A percentile compares a stretch with the other conserved stretches of the same genome.
Conservation (phyloP, 1,284 basidiomycete species). For the Pseudozyma thailandica region DNA sequence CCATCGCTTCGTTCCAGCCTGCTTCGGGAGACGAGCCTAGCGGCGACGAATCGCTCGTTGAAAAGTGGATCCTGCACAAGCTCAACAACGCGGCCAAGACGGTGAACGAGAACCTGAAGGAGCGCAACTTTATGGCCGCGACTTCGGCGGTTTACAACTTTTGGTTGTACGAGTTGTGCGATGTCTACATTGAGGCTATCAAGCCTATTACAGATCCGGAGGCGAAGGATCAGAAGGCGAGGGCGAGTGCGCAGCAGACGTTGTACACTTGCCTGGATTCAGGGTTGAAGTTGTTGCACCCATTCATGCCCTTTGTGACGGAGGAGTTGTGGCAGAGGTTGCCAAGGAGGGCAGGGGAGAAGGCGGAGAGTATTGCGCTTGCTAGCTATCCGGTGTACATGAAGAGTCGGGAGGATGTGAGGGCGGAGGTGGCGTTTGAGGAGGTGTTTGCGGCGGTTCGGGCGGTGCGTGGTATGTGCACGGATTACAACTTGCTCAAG, state of each 20-base stretch:
- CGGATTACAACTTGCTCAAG: constrained; percentile 88
- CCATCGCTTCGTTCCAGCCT: constrained; percentile 60
- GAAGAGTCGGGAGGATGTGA: constrained; percentile 28
- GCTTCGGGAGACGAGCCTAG: constrained; percentile 74
- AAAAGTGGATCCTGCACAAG: constrained; percentile 95
- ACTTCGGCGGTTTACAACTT: constrained; percentile 89
- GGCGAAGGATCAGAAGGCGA: constrained; percentile 78
- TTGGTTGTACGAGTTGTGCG: constrained; percentile 98
- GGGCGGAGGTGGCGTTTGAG: constrained; percentile 74
- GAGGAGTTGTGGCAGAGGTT: constrained; percentile 98
- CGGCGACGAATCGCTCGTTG: constrained; percentile 88
- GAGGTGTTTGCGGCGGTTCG: constrained; percentile 84
- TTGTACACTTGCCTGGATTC: constrained; percentile 93
- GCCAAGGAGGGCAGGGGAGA: constrained; percentile 80
- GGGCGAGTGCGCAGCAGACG: constrained; percentile 90
- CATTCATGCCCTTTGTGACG: constrained; percentile 99
- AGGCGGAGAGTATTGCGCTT: constrained; percentile 88
- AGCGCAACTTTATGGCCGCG: constrained; percentile 91
- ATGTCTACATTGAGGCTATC: constrained; percentile 94
- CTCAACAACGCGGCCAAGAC: constrained; percentile 83
- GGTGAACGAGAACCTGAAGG: constrained; percentile 80
- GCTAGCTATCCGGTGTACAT: constrained; percentile 79
- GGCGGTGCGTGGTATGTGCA: constrained; percentile 83
- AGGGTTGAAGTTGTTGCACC: constrained; percentile 89
- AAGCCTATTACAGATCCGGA: constrained; percentile 78